phyloP scores from a whole-genome alignment of 257 asterid species.

The Agastache rugosa region DNA sequence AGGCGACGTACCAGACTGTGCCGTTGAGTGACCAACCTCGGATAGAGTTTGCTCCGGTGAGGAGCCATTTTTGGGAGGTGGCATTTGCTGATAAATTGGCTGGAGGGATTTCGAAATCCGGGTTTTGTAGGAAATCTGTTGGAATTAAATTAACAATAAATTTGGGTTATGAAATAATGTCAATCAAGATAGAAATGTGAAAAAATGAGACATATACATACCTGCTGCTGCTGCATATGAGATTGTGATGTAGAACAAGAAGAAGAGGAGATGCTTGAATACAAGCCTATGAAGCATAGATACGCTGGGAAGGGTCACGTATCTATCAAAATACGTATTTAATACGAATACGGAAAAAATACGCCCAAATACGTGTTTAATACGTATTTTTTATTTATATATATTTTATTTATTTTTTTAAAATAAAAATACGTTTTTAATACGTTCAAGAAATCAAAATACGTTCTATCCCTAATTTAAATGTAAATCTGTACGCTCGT shows the following conservation, averaged over 20 bases:
- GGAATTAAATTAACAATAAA: not conserved
- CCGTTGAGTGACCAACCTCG: constrained; percentile 45
- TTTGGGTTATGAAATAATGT: not conserved
- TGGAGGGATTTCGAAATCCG: constrained; percentile 42
- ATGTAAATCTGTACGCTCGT: too few species aligned
- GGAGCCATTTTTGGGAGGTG: constrained; percentile 31
- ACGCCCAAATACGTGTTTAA: too few species aligned
- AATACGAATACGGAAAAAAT: too few species aligned
- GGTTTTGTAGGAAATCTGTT: constrained; percentile 35
- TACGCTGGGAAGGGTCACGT: too few species aligned
- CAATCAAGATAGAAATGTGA: constrained; percentile 8
- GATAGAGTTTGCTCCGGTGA: constrained; percentile 17
- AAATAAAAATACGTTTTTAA: too few species aligned
- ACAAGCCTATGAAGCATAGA: too few species aligned
- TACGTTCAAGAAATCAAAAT: too few species aligned
- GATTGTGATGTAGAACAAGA: constrained; percentile 26
- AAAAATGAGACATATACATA: not conserved
- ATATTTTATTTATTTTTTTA: too few species aligned
- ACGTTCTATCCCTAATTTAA: too few species aligned
- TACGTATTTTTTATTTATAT: too few species aligned
- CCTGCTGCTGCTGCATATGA: constrained; percentile 25
- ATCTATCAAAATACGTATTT: too few species aligned
- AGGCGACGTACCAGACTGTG: constrained; percentile 31
- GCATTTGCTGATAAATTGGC: constrained; percentile 16
- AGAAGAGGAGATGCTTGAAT: not conserved